Conservation (phyloP, 768 basidiomycete genomes). For the Pleurotus salmoneostramineus region DNA sequence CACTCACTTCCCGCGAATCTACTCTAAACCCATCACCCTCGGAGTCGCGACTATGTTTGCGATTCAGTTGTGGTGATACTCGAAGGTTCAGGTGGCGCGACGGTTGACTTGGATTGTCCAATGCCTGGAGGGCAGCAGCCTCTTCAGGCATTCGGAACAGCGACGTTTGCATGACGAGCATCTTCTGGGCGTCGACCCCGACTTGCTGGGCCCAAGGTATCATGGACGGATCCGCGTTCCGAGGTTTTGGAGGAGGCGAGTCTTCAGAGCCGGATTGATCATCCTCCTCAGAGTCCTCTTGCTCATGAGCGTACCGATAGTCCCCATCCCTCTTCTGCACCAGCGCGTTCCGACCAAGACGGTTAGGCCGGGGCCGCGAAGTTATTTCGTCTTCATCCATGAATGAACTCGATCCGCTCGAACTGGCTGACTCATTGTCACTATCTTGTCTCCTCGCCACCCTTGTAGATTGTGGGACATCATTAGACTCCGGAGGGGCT, state of each 20-base stretch:
- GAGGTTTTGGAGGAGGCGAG: constrained; percentile 25
- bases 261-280: constrained; percentile 19
- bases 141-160: constrained; percentile 79
- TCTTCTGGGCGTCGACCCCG: constrained; percentile 80
- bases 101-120: constrained; percentile 33
- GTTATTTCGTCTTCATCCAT: constrained; percentile 49
- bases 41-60: constrained; percentile 78
- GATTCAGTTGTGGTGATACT: constrained; percentile 37
- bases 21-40: constrained; percentile 65
- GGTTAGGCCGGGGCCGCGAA: constrained; percentile 16
- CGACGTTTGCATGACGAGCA: constrained; percentile 92
- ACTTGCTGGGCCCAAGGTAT: constrained; percentile 71
- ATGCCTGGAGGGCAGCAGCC: constrained; percentile 56
- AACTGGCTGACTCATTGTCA: constrained; percentile 27
- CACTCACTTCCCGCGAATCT: constrained; percentile 58
- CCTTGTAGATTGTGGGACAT: not conserved
- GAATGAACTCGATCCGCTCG: constrained; percentile 33
- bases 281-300: constrained; percentile 17
- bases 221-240: constrained; percentile 39
- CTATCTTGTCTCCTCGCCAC: constrained; percentile 19
- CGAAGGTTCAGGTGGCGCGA: constrained; percentile 19
- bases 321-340: constrained; percentile 56
- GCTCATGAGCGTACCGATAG: constrained; percentile 39
- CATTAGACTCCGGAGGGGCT: constrained; percentile 4
- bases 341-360: constrained; percentile 38